Evolutionary conservation across 192 early-diverging fungal genomes (phyloP).

Genomic region (Podila minutissima): DNA sequence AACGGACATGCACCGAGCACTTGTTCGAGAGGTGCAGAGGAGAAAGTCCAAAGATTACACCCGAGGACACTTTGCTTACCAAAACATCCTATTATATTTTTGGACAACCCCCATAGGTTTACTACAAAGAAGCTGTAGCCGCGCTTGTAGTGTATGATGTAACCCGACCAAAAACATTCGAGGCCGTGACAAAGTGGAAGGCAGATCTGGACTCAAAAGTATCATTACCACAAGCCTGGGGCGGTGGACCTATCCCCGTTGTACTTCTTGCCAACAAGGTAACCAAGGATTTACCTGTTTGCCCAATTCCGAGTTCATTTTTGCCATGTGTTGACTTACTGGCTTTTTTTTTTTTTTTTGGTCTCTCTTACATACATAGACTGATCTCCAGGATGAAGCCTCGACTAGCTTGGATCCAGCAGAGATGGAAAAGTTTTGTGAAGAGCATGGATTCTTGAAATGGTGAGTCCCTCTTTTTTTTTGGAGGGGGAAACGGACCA

Average conservation of each 20-base stretch:
- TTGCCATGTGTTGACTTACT: background rate
- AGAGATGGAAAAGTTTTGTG: slow-evolving; percentile 61
- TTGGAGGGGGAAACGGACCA: background rate
- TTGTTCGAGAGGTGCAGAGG: too few species aligned
- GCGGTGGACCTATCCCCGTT: slow-evolving; percentile 62
- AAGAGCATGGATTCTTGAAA: slow-evolving; percentile 61
- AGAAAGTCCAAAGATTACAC: background rate
- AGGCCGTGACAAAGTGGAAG: slow-evolving; percentile 65
- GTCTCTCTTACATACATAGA: slow-evolving; percentile 23
- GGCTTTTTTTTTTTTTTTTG: slow-evolving; percentile 3
- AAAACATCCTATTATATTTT: background rate
- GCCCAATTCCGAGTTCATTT: background rate
- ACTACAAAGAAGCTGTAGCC: slow-evolving; percentile 67
- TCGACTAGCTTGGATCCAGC: slow-evolving; percentile 31
- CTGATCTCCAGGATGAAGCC: slow-evolving; percentile 52
- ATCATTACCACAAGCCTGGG: slow-evolving; percentile 57
- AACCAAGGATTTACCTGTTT: background rate
- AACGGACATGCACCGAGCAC: too few species aligned
- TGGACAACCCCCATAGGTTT: slow-evolving; percentile 41
- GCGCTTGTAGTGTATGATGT: slow-evolving; percentile 69
- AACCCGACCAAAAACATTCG: slow-evolving; percentile 65
- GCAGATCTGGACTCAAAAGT: slow-evolving; percentile 68
- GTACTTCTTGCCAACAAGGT: slow-evolving; percentile 69
- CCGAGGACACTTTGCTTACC: background rate
- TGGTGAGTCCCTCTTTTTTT: slow-evolving; percentile 48